A percentile compares a stretch with the other conserved stretches of the same genome.
Conservation (phyloP, 306 rosid genomes). For the Canavalia gladiata region DNA sequence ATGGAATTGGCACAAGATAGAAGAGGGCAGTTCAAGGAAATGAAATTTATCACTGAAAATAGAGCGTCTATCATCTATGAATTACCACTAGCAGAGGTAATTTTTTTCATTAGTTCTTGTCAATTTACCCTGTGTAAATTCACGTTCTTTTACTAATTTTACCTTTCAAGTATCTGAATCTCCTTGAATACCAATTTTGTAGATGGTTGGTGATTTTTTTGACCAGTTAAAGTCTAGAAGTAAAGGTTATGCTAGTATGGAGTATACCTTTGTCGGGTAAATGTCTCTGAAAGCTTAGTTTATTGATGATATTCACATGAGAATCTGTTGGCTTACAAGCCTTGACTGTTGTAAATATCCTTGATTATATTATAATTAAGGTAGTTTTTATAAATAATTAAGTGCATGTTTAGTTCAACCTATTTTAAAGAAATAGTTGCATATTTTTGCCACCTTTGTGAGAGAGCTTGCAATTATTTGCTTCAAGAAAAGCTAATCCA, state of each 20-base stretch:
- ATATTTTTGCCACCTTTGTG: too few relatives aligned
- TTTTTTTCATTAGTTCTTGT: conserved; percentile 45
- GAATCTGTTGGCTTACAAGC: conserved; percentile 29
- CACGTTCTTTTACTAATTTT: conserved; percentile 35
- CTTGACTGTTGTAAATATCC: conserved; percentile 2
- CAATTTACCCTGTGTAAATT: conserved; percentile 6
- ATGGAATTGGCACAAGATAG: conserved; percentile 98
- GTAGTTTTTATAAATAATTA: conserved; percentile 6
- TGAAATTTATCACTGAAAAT: conserved; percentile 87
- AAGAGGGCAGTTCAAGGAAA: conserved; percentile 88
- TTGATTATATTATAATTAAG: conserved; percentile 16
- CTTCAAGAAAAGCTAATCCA: too few relatives aligned
- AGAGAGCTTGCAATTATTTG: too few relatives aligned
- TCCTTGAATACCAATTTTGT: conserved; percentile 45
- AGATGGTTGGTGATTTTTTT: conserved; percentile 92
- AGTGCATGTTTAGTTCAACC: too few relatives aligned
- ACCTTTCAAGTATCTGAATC: conserved; percentile 42
- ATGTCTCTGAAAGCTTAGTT: conserved; percentile 47
- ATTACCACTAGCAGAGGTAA: conserved; percentile 88
- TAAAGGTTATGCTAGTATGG: conserved; percentile 99
- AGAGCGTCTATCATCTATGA: conserved; percentile 84
- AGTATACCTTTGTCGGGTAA: conserved; percentile 81
- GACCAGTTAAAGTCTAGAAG: conserved; percentile 97
- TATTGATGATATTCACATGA: conserved; percentile 19
- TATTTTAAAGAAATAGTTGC: too few relatives aligned